Conservation (phyloP, 768 basidiomycete species). For the Daedalea quercina region DNA sequence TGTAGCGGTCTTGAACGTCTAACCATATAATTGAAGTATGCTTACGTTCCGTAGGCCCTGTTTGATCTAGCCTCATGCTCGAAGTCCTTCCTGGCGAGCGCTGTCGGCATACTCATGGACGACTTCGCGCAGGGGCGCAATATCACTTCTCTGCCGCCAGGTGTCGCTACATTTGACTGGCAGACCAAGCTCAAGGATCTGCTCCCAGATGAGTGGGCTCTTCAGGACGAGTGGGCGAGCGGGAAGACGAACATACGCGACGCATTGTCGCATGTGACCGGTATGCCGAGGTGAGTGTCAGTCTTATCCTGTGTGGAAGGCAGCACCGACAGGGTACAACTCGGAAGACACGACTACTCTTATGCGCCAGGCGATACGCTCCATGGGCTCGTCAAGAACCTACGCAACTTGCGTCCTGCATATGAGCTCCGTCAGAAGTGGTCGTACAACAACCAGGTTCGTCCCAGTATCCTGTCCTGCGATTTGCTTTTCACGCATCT, state of each 20-base stretch:
- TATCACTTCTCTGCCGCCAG: constrained; percentile 15
- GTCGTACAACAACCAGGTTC: constrained; percentile 34
- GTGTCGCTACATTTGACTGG: constrained; percentile 19
- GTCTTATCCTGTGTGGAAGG: background rate
- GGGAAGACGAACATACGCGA: constrained; percentile 30
- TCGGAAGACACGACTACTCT: constrained; percentile 27
- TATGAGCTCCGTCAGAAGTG: constrained; percentile 32
- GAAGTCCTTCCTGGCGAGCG: constrained; percentile 23
- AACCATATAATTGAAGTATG: background rate
- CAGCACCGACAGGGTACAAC: background rate
- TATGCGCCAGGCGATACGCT: constrained; percentile 25
- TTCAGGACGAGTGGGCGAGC: constrained; percentile 29
- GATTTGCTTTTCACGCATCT: background rate
- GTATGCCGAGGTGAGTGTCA: constrained; percentile 27
- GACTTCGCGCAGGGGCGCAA: constrained; percentile 26
- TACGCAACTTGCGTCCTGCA: constrained; percentile 25
- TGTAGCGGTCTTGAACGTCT: too few relatives aligned
- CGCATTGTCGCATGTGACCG: constrained; percentile 34
- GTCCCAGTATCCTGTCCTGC: background rate
- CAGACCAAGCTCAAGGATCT: constrained; percentile 27
- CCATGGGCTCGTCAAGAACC: constrained; percentile 15
- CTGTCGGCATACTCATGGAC: constrained; percentile 26
- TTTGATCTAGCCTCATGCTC: constrained; percentile 26
- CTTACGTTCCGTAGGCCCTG: constrained; percentile 16
- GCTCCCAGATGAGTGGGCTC: constrained; percentile 30